phyloP scores from a whole-genome alignment of 2,329 filamentous ascomycete species.

The Penicillium sp. region DNA sequence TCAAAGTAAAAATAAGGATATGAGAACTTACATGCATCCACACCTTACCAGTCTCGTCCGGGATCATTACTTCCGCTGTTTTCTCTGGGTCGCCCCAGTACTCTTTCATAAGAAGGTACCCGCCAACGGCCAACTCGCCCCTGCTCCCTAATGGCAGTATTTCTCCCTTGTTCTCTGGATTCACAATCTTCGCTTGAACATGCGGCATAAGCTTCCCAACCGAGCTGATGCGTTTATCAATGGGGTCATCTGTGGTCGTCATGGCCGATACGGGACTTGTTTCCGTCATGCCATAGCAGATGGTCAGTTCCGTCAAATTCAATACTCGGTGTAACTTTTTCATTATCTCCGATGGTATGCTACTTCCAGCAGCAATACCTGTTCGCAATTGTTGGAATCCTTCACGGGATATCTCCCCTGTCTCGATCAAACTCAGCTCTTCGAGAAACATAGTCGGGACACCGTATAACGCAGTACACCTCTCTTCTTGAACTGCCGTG shows the following conservation, averaged over 20 bases:
- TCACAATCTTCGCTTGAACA: constrained; percentile 76
- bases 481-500: constrained; percentile 62
- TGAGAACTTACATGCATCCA: constrained; percentile 71
- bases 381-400: constrained; percentile 72
- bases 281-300: constrained; percentile 97
- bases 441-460: constrained; percentile 95
- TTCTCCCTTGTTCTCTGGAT: constrained; percentile 59
- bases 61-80: constrained; percentile 69
- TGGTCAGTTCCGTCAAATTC: constrained; percentile 80
- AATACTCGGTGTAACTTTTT: constrained; percentile 66
- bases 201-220: constrained; percentile 86
- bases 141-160: constrained; percentile 65
- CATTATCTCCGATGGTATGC: constrained; percentile 77
- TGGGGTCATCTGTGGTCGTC: constrained; percentile 75
- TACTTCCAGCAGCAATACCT: constrained; percentile 87
- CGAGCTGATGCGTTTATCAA: constrained; percentile 69
- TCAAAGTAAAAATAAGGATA: not conserved
- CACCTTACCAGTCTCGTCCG: constrained; percentile 56
- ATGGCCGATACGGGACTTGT: constrained; percentile 72
- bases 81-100: constrained; percentile 76
- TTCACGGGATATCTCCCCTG: constrained; percentile 46
- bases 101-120: constrained; percentile 87
- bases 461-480: constrained; percentile 74
- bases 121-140: constrained; percentile 80
- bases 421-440: constrained; percentile 74